phyloP scores from a whole-genome alignment of 176 grass and related monocot genomes.

The Eleusine coracana region DNA sequence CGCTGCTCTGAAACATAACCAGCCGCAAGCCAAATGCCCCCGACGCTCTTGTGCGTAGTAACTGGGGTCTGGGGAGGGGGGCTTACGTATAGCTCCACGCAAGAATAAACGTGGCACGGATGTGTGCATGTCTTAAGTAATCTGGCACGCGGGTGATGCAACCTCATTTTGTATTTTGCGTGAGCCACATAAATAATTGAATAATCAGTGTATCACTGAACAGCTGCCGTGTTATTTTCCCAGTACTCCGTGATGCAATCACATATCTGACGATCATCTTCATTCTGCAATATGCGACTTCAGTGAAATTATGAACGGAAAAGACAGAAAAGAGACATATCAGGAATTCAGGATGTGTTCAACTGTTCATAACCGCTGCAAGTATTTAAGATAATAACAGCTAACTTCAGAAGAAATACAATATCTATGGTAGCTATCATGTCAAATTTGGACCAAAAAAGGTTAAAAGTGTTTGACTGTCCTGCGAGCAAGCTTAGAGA shows the following conservation, averaged over 20 bases:
- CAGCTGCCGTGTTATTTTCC: not conserved
- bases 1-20: not conserved
- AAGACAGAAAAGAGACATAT: not conserved
- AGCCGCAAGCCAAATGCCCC: too few species aligned
- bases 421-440: not conserved
- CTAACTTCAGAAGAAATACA: not conserved
- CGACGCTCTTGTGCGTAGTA: not conserved
- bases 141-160: not conserved
- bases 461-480: too few species aligned
- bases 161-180: not conserved
- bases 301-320: not conserved
- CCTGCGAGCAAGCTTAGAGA: too few species aligned
- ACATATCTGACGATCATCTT: not conserved
- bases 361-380: too few species aligned
- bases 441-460: not conserved
- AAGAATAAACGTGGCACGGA: not conserved
- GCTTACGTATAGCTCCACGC: too few species aligned
- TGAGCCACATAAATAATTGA: not conserved
- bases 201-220: not conserved
- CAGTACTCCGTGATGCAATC: not conserved
- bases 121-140: not conserved
- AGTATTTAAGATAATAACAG: not conserved
- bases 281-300: not conserved
- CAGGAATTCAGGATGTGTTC: too few species aligned
- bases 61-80: too few species aligned